These are phyloP conservation scores for Grifola frondosa DNA, from an alignment of 1,284 basidiomycete genomes.

Conservation along the genomic window DNA sequence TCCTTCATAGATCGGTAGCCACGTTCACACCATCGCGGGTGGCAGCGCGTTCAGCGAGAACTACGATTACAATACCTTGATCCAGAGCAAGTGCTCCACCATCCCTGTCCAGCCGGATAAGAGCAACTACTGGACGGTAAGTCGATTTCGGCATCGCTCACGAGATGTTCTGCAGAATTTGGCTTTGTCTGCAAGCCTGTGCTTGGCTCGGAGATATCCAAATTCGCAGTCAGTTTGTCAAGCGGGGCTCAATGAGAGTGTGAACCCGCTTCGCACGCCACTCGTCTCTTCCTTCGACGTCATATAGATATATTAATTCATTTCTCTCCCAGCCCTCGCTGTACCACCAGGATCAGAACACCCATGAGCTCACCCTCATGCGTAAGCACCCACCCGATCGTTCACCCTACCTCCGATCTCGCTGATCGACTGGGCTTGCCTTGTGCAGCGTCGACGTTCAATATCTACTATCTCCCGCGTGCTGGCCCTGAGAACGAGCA, in stretches of 20 bases:
- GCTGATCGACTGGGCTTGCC: background rate
- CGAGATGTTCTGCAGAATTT: no score
- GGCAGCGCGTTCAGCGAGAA: constrained; percentile 22
- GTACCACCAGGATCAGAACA: constrained; percentile 24
- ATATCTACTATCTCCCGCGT: constrained; percentile 32
- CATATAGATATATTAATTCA: background rate
- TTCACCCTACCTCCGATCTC: constrained; percentile 3
- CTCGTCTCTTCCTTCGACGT: no score
- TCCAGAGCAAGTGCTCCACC: constrained; percentile 25
- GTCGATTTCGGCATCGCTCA: constrained; percentile 2
- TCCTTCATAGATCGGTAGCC: constrained; percentile 17
- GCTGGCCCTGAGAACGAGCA: constrained; percentile 20
- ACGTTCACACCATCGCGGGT: constrained; percentile 32
- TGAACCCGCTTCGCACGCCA: no score
- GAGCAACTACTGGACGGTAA: constrained; percentile 31
- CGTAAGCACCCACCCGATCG: constrained; percentile 13
- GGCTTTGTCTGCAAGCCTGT: no score
- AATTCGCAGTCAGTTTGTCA: no score
- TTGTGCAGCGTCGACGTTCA: constrained; percentile 17
- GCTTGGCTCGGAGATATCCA: background rate
- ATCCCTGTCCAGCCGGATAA: constrained; percentile 27
- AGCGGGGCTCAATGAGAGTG: no score
- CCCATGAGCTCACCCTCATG: constrained; percentile 22
- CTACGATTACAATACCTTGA: constrained; percentile 21
- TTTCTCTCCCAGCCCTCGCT: constrained; percentile 18